Evolutionary conservation across 345 rosid genomes (phyloP), one percentile per base, ranked within the genome.

Genomic region (Luvunga scandens): DNA sequence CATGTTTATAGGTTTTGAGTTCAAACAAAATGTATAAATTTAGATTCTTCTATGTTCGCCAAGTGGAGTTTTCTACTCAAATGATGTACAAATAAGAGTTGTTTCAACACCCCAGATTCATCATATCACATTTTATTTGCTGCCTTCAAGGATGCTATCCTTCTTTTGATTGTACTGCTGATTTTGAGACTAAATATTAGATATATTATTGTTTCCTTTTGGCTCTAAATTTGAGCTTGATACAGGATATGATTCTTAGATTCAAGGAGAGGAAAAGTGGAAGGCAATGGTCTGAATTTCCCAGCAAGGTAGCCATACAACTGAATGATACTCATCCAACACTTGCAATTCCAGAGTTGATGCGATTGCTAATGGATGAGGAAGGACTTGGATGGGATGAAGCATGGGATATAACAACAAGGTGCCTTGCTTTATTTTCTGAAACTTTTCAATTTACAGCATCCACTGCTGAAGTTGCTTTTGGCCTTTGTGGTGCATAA

Each of bases 381-480:
- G 93, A 93, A 87, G 93, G 96, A 80, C 90, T 95, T 74, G 97
- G 99, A 56, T 95, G 99, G 99, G 99, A 95, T 69, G 99, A 93
- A 77, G 97, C 99, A 69, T 95, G 98, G 99, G 94, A 92, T 84
- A 89, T 95, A 66, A 93, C 93, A 34, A 83, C 91, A 42, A 90
- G 84, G 99, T 95, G 78, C 42, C 59, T 67, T 56, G 61, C 53
- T 61, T 56, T 72, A 55, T 48, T 77, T 56, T 66, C 48, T 13
- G 24, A 59, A 53, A 50, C 8, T n/a, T 12, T 74, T 34, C 53
- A 18, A 53, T 38, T 73, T 14, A 34, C 31, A 38, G 55, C 36
- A 36, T 13, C 18, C 60, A n/a, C 38, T 61, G 25, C 24, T 27
- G 3, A 30, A 9, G 55, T 69, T 38, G 22, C 64, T 71, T 75